A percentile compares a stretch with the other conserved stretches of the same genome.
phyloP scores from a whole-genome alignment of 257 asterid genomes.

The Plantago elongata region DNA sequence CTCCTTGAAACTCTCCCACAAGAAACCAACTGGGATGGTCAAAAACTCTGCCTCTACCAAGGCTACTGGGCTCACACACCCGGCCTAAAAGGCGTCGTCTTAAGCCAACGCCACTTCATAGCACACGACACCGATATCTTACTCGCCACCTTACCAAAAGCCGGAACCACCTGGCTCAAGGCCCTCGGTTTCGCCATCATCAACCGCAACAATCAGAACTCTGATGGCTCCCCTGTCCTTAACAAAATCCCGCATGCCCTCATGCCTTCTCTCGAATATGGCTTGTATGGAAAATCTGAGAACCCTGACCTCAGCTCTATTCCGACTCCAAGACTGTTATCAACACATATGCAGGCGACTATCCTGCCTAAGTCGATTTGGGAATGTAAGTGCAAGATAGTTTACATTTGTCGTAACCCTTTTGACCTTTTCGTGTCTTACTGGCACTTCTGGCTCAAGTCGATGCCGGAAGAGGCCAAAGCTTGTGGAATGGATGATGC shows the following conservation, averaged over 20 bases:
- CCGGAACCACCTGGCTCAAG: conserved; percentile 20
- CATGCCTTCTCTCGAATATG: conserved; percentile 13
- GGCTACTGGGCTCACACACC: conserved; percentile 12
- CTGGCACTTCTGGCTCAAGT: conserved; percentile 17
- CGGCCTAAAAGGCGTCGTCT: conserved; percentile 14
- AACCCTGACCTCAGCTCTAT: conserved; percentile 15
- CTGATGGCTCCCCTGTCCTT: background rate
- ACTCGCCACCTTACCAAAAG: conserved; percentile 19
- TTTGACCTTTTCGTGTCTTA: conserved; percentile 14
- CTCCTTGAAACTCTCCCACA: conserved; percentile 4
- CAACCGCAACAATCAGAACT: conserved; percentile 13
- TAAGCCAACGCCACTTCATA: conserved; percentile 10
- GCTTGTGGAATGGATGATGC: conserved; percentile 16
- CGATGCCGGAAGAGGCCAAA: conserved; percentile 11
- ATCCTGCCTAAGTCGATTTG: conserved; percentile 7
- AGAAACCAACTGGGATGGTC: conserved; percentile 16
- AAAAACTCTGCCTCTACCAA: conserved; percentile 14
- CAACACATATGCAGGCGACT: conserved; percentile 11
- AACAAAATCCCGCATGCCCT: conserved; percentile 10
- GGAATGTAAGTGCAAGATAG: conserved; percentile 15
- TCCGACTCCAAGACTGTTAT: conserved; percentile 9
- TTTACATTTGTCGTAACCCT: conserved; percentile 16
- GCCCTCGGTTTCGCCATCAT: conserved; percentile 13
- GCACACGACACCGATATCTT: conserved; percentile 16
- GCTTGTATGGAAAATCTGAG: conserved; percentile 7